Evolutionary conservation across 768 basidiomycete genomes (phyloP).

Genomic region (Psilocybe sp.): DNA sequence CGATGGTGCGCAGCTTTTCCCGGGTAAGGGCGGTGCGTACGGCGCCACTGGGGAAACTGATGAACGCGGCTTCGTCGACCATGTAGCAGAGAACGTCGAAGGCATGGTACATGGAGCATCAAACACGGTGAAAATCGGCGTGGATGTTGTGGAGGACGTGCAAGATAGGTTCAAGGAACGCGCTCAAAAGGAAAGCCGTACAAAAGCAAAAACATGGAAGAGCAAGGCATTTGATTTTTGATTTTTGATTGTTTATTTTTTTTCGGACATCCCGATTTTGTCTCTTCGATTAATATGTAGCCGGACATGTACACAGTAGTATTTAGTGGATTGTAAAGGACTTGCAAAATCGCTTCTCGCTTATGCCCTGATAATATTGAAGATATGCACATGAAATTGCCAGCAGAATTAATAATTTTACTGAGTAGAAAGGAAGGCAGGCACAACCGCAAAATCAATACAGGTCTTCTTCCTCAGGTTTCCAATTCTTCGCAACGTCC

Average conservation of each 20-base stretch:
- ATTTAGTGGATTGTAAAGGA: too few relatives aligned
- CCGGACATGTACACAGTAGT: too few relatives aligned
- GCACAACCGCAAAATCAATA: slow-evolving; percentile 34
- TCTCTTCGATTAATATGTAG: too few relatives aligned
- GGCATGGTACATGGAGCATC: slow-evolving; percentile 15
- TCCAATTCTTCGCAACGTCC: slow-evolving; percentile 94
- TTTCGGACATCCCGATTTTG: too few relatives aligned
- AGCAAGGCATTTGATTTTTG: slow-evolving; percentile 37
- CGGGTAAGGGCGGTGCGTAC: slow-evolving; percentile 28
- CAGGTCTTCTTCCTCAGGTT: slow-evolving; percentile 75
- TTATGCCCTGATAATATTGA: neutral
- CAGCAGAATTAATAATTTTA: neutral
- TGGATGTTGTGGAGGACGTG: slow-evolving; percentile 14
- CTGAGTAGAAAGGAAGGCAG: neutral
- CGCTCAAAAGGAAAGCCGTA: slow-evolving; percentile 19
- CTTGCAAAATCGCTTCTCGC: too few relatives aligned
- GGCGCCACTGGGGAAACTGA: slow-evolving; percentile 20
- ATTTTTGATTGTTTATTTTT: slow-evolving; percentile 18
- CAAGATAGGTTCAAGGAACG: slow-evolving; percentile 22
- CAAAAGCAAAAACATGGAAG: slow-evolving; percentile 23
- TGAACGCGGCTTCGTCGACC: slow-evolving; percentile 16
- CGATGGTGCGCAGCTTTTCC: slow-evolving; percentile 32
- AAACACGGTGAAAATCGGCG: slow-evolving; percentile 3
- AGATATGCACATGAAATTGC: neutral
- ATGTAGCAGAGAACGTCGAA: slow-evolving; percentile 14